Base-by-base conservation (phyloP, 2,329 filamentous ascomycete genomes). In the Chalaropsis ovoidea region DNA sequence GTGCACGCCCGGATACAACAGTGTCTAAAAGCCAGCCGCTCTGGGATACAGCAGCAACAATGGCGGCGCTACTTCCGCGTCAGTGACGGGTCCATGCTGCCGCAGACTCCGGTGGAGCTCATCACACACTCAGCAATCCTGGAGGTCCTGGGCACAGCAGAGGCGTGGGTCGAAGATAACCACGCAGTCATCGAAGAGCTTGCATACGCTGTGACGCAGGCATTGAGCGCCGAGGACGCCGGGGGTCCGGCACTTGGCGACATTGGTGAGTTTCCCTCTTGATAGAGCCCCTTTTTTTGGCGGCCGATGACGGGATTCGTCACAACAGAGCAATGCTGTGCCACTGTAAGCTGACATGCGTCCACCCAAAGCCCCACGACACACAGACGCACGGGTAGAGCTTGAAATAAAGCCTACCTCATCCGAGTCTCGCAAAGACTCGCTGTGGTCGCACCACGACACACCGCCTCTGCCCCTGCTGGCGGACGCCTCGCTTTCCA, bases 91-190 rank as follows among this genome's bases (percentile, higher is more conserved):
- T 35, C 27, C 17, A 35, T 56, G 52, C 5, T 56, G 27, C 52
- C 52, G n/a, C 52, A 56, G 11, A 35, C 52, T 11, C 27, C 52
- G 13, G 27, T 35, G 15, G 52, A 56, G 52, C 52, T 56, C 3
- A 35, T 56, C 27, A 56, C 52, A 56, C 52, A 56, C 22, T 56
- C 52, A 2, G 52, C 52, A 27, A 56, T 56, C 27, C 27, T 56
- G 17, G 52, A 56, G 52, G 52, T 56, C 3, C 31, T 56, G 27
- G 27, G 52, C 52, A 56, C 52, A 27, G 24, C 52, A 31, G 52
- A 56, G 22, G 52, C 52, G 22, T 56, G 52, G 52, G 27, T 56
- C 15, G 52, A 56, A 17, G 52, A 56, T 22, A 56, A 56, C 24
- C 52, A 56, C 24, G 15, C 22, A 7, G 13, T 31, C 4, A 56